Conservation (phyloP, 495 filamentous ascomycete species). For the Penicillium antarcticum region DNA sequence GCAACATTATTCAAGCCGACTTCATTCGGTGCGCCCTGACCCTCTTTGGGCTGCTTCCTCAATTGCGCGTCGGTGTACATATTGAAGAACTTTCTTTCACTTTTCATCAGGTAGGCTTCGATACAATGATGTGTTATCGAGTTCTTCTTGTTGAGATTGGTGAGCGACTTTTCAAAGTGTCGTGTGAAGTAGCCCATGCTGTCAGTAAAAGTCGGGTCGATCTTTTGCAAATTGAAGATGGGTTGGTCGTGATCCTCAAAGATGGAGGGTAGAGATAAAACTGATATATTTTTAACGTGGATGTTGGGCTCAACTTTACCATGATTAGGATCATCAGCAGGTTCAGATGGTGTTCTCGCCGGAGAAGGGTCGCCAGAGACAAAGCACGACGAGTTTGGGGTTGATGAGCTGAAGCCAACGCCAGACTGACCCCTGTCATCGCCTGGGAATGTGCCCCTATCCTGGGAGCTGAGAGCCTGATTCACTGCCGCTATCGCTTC, state of each 20-base stretch:
- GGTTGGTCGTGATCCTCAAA: conserved; percentile 12
- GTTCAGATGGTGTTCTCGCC: background rate
- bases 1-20: background rate
- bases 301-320: background rate
- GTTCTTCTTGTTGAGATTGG: conserved; percentile 48
- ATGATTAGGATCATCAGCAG: no score
- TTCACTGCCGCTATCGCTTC: conserved; percentile 20
- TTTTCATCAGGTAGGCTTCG: conserved; percentile 58
- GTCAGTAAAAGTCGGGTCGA: conserved; percentile 67
- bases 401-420: conserved; percentile 4
- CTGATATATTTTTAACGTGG: conserved; percentile 25
- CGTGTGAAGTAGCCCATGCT: conserved; percentile 54
- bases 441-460: background rate
- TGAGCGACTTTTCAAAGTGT: conserved; percentile 52
- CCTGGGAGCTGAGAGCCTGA: conserved; percentile 12
- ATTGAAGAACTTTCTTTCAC: conserved; percentile 64
- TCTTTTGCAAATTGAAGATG: conserved; percentile 55
- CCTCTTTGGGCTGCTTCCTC: conserved; percentile 19
- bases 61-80: conserved; percentile 53
- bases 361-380: conserved; percentile 15
- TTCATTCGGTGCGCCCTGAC: background rate
- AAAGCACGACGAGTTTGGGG: conserved; percentile 5
- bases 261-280: conserved; percentile 15
- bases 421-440: conserved; percentile 3
- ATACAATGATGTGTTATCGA: conserved; percentile 57